Percentiles rank a stretch among this genome's conserved stretches.
Evolutionary conservation across 192 early-diverging fungal species (phyloP).

Genomic region (Coemansia sp.): DNA sequence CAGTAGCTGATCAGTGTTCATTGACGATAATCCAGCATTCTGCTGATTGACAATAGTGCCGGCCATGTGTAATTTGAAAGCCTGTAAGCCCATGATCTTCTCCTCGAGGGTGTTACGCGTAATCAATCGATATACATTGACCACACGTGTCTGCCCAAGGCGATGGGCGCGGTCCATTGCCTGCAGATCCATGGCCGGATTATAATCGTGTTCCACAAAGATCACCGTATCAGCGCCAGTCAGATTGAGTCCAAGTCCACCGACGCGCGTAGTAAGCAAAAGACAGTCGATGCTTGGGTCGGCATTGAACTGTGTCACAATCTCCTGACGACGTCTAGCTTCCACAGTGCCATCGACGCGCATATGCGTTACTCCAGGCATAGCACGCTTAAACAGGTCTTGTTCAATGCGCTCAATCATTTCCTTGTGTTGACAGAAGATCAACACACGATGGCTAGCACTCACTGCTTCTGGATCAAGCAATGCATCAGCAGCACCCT

Average conservation of each 20-base stretch:
- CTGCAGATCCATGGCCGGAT: constrained; percentile 98
- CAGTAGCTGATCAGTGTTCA: constrained; percentile 95
- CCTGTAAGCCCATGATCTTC: constrained; percentile 99
- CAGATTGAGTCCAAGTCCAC: constrained; percentile 94
- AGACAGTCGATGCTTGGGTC: constrained; percentile 95
- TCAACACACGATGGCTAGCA: constrained; percentile 84
- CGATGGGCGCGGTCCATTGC: constrained; percentile 99
- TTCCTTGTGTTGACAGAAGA: constrained; percentile 93
- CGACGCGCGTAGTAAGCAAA: constrained; percentile 93
- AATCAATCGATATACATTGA: constrained; percentile 98
- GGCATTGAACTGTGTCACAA: constrained; percentile 93
- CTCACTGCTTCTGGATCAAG: constrained; percentile 54
- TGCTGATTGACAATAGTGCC: constrained; percentile 94
- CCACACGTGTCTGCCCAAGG: constrained; percentile 94
- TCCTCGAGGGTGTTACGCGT: constrained; percentile 97
- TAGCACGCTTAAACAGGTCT: constrained; percentile 74
- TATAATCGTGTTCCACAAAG: constrained; percentile 99
- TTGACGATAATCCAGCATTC: constrained; percentile 87
- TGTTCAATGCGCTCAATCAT: constrained; percentile 98
- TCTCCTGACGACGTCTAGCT: constrained; percentile 75
- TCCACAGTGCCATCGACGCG: constrained; percentile 93
- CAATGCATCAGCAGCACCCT: not conserved
- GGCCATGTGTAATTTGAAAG: constrained; percentile 98
- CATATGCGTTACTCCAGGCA: constrained; percentile 90
- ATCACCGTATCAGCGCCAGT: constrained; percentile 99